A percentile compares a stretch with the other conserved stretches of the same genome.
These are phyloP conservation scores for Cercospora janseana DNA, from an alignment of 2,329 filamentous ascomycete genomes.

Conservation along the genomic window DNA sequence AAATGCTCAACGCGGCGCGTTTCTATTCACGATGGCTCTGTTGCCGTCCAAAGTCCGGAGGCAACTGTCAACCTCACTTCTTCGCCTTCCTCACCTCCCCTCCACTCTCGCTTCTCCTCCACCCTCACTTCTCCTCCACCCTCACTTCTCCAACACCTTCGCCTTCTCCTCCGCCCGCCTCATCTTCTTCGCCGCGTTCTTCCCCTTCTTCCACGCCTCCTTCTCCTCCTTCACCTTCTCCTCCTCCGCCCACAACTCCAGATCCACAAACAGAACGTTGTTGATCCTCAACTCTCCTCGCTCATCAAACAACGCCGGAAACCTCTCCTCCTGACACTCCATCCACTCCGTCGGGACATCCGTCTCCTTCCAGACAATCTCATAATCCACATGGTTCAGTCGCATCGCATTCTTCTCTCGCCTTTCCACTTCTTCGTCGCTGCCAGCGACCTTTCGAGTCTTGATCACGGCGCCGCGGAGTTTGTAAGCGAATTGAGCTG, in stretches of 20 bases:
- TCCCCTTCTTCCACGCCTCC: neutral
- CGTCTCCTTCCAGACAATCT: conserved; percentile 4
- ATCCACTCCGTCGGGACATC: neutral
- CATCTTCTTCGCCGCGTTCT: conserved; percentile 4
- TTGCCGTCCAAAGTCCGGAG: neutral
- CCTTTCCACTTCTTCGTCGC: too few species aligned
- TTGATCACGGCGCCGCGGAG: too few species aligned
- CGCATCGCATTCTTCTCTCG: neutral
- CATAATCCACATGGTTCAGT: conserved; percentile 5
- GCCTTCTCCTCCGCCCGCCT: conserved; percentile 5
- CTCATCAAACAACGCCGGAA: conserved; percentile 3
- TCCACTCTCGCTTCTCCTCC: neutral
- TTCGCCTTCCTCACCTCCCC: neutral
- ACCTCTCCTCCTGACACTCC: conserved; percentile 1
- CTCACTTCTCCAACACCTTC: too few species aligned
- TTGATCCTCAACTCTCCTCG: neutral
- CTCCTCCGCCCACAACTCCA: neutral
- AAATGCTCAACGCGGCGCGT: too few species aligned
- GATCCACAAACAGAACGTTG: conserved; percentile 5
- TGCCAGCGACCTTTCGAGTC: too few species aligned
- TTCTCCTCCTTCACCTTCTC: conserved; percentile 1
- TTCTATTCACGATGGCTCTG: too few species aligned
- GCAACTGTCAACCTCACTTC: neutral
- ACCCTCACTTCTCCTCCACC: neutral
- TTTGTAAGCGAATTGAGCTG: conserved; percentile 1